A percentile compares a stretch with the other conserved stretches of the same genome.
These are phyloP conservation scores for Aquilaria malaccensis DNA, from an alignment of 345 rosid species.

Conservation along the genomic window DNA sequence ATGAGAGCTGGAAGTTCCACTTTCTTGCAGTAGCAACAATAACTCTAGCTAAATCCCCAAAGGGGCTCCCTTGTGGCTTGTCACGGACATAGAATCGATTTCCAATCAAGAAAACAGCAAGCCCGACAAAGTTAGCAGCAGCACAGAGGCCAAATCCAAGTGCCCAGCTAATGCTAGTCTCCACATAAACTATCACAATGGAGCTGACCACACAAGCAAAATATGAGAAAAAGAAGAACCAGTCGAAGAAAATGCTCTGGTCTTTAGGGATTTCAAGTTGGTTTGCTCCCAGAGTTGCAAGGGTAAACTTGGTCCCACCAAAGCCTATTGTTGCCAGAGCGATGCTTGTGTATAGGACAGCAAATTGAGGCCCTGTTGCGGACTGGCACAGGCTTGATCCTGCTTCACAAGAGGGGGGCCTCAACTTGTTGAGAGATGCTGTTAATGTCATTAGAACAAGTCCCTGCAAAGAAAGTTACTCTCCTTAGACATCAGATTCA, in stretches of 20 bases:
- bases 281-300: slow-evolving; percentile 23
- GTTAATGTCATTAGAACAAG: slow-evolving; percentile 13
- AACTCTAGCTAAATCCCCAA: slow-evolving; percentile 32
- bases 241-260: slow-evolving; percentile 17
- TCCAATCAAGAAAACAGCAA: slow-evolving; percentile 29
- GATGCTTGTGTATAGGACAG: slow-evolving; percentile 2
- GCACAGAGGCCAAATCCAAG: slow-evolving; percentile 21
- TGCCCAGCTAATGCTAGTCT: slow-evolving; percentile 22
- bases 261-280: slow-evolving; percentile 15
- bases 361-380: slow-evolving; percentile 16
- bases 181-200: slow-evolving; percentile 13
- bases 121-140: slow-evolving; percentile 23
- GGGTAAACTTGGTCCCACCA: slow-evolving; percentile 18
- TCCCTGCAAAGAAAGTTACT: slow-evolving; percentile 12
- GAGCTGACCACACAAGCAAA: slow-evolving; percentile 2
- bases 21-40: slow-evolving; percentile 30
- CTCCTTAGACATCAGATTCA: neutral
- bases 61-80: slow-evolving; percentile 44
- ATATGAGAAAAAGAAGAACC: slow-evolving; percentile 15
- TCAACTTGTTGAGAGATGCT: slow-evolving; percentile 7
- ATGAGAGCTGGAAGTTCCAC: slow-evolving; percentile 25
- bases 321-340: slow-evolving; percentile 14
- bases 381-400: slow-evolving; percentile 1
- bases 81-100: slow-evolving; percentile 25
- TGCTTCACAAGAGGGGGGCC: slow-evolving; percentile 12